Evolutionary conservation across 1,284 basidiomycete genomes (phyloP).

Genomic region (Boletus mariae): DNA sequence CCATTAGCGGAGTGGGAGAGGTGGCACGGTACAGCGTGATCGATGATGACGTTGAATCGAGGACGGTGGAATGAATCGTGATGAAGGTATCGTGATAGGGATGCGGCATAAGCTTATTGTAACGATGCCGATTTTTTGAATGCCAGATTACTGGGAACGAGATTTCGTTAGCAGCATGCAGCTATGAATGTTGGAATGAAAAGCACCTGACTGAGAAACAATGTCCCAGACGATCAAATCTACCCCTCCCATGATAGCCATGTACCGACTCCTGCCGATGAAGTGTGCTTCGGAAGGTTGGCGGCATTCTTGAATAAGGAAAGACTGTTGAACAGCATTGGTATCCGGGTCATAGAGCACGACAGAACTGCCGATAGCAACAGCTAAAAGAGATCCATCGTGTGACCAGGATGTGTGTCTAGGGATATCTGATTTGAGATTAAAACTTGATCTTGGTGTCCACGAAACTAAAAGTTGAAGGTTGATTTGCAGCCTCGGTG

Average conservation of each 20-base stretch:
- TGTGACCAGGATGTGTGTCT: constrained; percentile 73
- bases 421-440: constrained; percentile 68
- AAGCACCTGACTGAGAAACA: constrained; percentile 64
- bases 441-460: constrained; percentile 69
- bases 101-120: constrained; percentile 51
- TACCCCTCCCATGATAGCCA: constrained; percentile 50
- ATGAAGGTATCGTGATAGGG: constrained; percentile 55
- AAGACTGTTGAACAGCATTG: constrained; percentile 61
- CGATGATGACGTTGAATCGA: constrained; percentile 28
- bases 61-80: constrained; percentile 44
- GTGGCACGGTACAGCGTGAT: constrained; percentile 48
- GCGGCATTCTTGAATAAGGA: constrained; percentile 57
- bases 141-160: constrained; percentile 56
- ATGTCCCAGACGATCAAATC: constrained; percentile 82
- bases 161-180: constrained; percentile 4
- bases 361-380: constrained; percentile 68
- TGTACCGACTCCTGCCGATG: constrained; percentile 58
- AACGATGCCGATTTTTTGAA: constrained; percentile 36
- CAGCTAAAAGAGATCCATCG: constrained; percentile 83
- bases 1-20: constrained; percentile 42
- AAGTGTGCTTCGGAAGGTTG: constrained; percentile 52
- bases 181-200: constrained; percentile 3
- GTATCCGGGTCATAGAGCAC: constrained; percentile 76
- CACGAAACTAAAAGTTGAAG: constrained; percentile 60
- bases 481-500: neutral